Evolutionary conservation across 768 basidiomycete genomes (phyloP), one percentile per base, ranked within the genome.

Genomic region (Lactarius hengduanensis): DNA sequence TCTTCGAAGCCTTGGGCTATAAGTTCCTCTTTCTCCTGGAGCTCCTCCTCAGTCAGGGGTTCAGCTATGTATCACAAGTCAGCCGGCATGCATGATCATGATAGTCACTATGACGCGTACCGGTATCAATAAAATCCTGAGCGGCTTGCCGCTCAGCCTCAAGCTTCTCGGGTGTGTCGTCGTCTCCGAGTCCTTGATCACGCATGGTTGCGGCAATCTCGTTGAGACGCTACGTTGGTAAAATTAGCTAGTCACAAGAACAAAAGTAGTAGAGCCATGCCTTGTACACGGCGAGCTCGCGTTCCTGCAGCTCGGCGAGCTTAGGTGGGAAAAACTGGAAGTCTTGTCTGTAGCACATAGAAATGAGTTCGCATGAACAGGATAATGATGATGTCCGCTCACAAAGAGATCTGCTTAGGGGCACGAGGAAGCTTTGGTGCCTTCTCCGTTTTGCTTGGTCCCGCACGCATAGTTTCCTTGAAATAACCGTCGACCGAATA

Each of bases 401-500:
- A 93, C 93, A 93, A 85, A 10, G 84, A 79, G 63, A 94, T 84
- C 76, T 95, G 94, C 74, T 96, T 96, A 5, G 94, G 95, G 4
- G 92, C 90, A 20, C 92, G 82, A 2, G 93, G 89, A 26, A 92
- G 75, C 73, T 94, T 94, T 2, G 91, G 88, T 13, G 84, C 87
- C 75, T 95, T 96, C 66, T 92, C 90, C 30, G 80, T 78, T 76
- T 94, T 94, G 22, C 87, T 86, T 1, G 90, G 86, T 0, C 91
- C 90, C 10, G 85, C 86, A 16, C 92, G 88, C 72, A 98, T 81
- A 0, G 91, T 89, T 73, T 96, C 94, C 76, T 95, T 92, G 84
- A 96, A 97, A 77, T 99, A 99, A 59, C 85, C 88, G 73, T 98
- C 95, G 41, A 98, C 91, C 0, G 93, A 95, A 76, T 97, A 98